These are phyloP conservation scores for Bolboschoenoplectus hybrid DNA, from an alignment of 202 grass and related monocot genomes.

Conservation along the genomic window DNA sequence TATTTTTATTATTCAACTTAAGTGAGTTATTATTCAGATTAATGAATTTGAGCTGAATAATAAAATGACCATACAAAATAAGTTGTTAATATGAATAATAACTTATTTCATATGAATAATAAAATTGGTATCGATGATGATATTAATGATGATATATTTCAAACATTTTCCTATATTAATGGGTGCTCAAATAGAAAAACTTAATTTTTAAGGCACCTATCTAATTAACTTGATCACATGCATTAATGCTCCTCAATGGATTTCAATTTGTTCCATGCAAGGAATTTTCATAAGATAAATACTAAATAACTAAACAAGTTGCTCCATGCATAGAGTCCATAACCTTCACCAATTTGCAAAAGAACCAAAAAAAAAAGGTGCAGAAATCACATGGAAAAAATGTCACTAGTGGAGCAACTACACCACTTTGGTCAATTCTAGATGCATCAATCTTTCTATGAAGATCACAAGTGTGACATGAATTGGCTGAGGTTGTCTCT, in stretches of 20 bases:
- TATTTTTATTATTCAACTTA: no score
- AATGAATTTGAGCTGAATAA: no score
- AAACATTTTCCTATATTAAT: no score
- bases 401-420: conserved; percentile 14
- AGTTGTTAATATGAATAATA: no score
- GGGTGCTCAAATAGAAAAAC: not conserved
- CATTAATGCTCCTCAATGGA: not conserved
- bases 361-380: not conserved
- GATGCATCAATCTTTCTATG: not conserved
- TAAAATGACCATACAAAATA: no score
- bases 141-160: no score
- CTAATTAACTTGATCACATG: conserved; percentile 6
- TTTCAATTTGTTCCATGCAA: not conserved
- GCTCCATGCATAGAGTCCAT: not conserved
- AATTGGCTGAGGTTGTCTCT: not conserved
- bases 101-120: no score
- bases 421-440: conserved; percentile 4
- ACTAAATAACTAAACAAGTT: not conserved
- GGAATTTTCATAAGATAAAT: not conserved
- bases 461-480: conserved; percentile 5
- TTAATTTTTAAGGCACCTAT: not conserved
- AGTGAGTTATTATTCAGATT: no score
- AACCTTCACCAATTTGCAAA: conserved; percentile 4
- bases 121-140: no score
- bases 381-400: conserved; percentile 8